Evolutionary conservation across 306 rosid species (phyloP), one percentile per base, ranked within the genome.

Genomic region (Begonia loranthoides): DNA sequence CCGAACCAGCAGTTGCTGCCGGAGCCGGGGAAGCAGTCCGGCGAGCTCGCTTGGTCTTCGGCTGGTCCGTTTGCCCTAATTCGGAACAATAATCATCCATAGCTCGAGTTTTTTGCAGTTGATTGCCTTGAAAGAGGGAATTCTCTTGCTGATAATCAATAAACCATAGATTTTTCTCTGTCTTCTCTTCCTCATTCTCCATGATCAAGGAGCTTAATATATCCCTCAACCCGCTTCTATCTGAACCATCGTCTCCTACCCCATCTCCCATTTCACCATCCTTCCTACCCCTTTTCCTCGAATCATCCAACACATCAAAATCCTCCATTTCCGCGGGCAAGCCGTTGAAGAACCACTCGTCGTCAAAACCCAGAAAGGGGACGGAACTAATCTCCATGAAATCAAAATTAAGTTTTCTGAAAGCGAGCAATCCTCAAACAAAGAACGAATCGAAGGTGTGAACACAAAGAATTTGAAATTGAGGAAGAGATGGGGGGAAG

Each of bases 301-400:
- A 10, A 11, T 43, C 16, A 15, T 21, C 15, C 10, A 21, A n/a
- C 53, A 4, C 41, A 33, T 52, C 34, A 40, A 21, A 21, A 34
- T 52, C 16, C 9, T 33, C 56, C 16, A 52, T 52, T 52, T 52
- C 56, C 5, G 15, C 11, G 1, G 21, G 16, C 13, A 52, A 52
- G 1, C 41, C 34, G 14, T 28, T 13, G 40, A 52, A 52, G 14
- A 21, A 19, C 15, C 41, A 19, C 16, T 52, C 41, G 24, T 52
- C 47, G 13, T 43, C 56, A 6, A 21, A 40, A 28, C 21, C 34
- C 13, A 52, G 56, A 52, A 52, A 52, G 24, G 56, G 56, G 10
- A 16, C 7, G 5, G 56, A 22, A 9, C 40, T 52, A 24, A 52
- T 33, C 34, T 52, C 56, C 56, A 52, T 52, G 56, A 13, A 12